Evolutionary conservation across 2,329 filamentous ascomycete species (phyloP), one percentile per base, ranked within the genome.

Genomic region (Botrytis porri): DNA sequence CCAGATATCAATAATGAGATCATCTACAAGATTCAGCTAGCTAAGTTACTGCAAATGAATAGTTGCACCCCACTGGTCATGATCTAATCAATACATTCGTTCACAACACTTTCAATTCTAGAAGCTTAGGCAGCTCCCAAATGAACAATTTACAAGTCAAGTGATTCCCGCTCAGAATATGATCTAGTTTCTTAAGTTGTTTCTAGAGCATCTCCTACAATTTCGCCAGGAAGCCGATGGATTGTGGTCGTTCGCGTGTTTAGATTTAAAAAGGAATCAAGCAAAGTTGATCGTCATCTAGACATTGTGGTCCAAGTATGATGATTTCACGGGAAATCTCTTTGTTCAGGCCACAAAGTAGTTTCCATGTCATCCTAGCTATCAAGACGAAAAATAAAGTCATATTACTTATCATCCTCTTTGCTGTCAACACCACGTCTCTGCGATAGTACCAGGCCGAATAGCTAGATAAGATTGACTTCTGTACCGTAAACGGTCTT

Each of bases 151-250:
- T 51, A 6, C 1, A 51, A 51, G 4, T 51, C 12, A 16, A 51
- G 10, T n/a, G 6, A n/a, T n/a, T 1, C 0, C 48, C 4, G 12
- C 25, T 14, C 12, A 7, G 4, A n/a, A n/a, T 0, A 4, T 0
- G 1, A 7, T n/a, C 0, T 51, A 14, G 10, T 16, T 51, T 51
- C 0, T 16, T 25, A 51, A n/a, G 5, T n/a, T 16, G 4, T 51
- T 1, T n/a, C 48, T 51, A 6, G n/a, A 14, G 22, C 10, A n/a
- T n/a, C n/a, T 14, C 1, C 48, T 1, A 4, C 48, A 16, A 7
- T 16, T 3, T 1, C 25, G 1, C 10, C 22, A 51, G 2, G 5
- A 51, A 51, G 48, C 48, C 25, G 22, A n/a, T n/a, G 14, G 4
- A 12, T 25, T 51, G 25, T 51, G 25, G 4, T n/a, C 25, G 6